Conservation (phyloP, 768 basidiomycete species). For the Exidia glandulosa region DNA sequence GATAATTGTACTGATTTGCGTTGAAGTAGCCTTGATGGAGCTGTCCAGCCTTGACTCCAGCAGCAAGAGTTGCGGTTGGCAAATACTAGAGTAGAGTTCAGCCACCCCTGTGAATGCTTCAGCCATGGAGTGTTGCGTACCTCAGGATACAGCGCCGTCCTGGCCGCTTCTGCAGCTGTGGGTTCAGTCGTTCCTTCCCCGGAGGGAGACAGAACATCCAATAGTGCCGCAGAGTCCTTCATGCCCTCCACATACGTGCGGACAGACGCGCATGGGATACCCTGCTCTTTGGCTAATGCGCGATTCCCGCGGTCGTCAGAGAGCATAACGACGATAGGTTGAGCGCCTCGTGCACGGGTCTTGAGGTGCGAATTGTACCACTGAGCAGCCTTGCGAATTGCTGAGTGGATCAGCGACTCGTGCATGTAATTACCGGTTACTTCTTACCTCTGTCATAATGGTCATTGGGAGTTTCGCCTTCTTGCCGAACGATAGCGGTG, state of each 20-base stretch:
- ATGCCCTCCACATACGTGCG: slow-evolving; percentile 73
- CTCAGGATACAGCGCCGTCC: slow-evolving; percentile 63
- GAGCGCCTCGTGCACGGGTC: slow-evolving; percentile 36
- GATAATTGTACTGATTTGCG: slow-evolving; percentile 90
- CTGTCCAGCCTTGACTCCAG: slow-evolving; percentile 76
- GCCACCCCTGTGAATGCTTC: no score
- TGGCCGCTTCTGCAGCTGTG: slow-evolving; percentile 39
- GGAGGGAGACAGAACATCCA: slow-evolving; percentile 70
- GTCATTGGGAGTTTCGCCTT: slow-evolving; percentile 82
- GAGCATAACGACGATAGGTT: slow-evolving; percentile 64
- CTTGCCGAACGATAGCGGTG: slow-evolving; percentile 67
- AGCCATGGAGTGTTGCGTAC: no score
- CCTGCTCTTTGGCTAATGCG: slow-evolving; percentile 56
- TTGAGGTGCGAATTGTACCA: slow-evolving; percentile 80
- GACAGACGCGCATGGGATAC: slow-evolving; percentile 52
- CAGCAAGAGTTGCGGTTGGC: slow-evolving; percentile 53
- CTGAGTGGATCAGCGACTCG: slow-evolving; percentile 26
- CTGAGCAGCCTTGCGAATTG: slow-evolving; percentile 74
- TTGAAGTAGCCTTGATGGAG: slow-evolving; percentile 92
- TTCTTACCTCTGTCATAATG: slow-evolving; percentile 87
- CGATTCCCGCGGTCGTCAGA: slow-evolving; percentile 86
- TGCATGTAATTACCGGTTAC: slow-evolving; percentile 6
- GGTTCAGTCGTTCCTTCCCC: slow-evolving; percentile 55
- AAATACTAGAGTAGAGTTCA: slow-evolving; percentile 49
- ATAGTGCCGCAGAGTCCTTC: slow-evolving; percentile 49